Evolutionary conservation across 768 basidiomycete species (phyloP), one percentile per base, ranked within the genome.

Genomic region (Tylopilus vinaceipallidus): DNA sequence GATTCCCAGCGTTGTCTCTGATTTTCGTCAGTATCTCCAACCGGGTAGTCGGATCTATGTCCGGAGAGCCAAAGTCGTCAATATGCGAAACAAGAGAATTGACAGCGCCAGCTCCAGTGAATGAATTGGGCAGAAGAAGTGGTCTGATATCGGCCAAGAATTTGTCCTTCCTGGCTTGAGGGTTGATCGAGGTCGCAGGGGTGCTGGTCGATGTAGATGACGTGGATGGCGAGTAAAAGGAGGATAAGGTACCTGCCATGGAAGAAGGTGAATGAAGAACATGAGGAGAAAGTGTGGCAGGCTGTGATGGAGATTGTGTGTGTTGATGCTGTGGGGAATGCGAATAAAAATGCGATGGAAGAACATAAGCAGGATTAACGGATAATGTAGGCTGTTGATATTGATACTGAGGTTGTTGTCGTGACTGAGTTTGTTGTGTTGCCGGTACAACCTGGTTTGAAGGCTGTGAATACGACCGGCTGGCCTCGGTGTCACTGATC

Each of bases 1-100:
- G 87, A 62, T 91, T 89, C 35, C 83, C 86, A 24, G 91, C 91
- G 41, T 84, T 81, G 66, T 93, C 89, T 55, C 90, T 78, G 56
- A 92, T 86, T 68, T 83, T 85, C 16, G 84, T 86, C 47, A 93
- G 69, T 45, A 92, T 84, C 63, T 92, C 88, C 47, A 86, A 62
- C 6, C 91, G 83, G 17, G 76, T 76, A n/a, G 70, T 51, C 6
- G 79, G 70, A 47, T 89, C 85, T 20, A 89, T 82, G 22, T 89
- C 85, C 41, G 74, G 62, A 16, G 77, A 68, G 27, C 87, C 84
- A 63, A 75, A 86, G 38, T 82, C 77, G 35, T 72, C 73, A 32
- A 92, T 78, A 33, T 72, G 73, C 26, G 72, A 71, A 20, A 83
- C 80, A 33, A 92, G 73, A n/a, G 75, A 71, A 37, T 69, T 69